Percentiles rank a stretch among this genome's conserved stretches.
Conservation (phyloP, 1,284 basidiomycete species). For the Ceratobasidium sp. region DNA sequence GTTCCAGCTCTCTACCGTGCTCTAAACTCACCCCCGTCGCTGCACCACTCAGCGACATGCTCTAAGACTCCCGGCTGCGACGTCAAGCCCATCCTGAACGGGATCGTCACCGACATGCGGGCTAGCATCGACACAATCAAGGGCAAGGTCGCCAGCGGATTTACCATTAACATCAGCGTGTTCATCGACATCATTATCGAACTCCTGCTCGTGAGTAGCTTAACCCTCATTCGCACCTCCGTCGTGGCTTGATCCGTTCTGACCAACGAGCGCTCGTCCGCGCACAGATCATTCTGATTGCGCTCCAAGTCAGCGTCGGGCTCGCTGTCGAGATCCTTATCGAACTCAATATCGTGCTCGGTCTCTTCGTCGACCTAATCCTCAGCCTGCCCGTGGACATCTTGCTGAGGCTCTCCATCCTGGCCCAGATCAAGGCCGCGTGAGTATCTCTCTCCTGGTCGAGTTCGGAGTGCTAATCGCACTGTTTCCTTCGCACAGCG, state of each 20-base stretch:
- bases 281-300: background rate
- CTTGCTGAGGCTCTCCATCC: background rate
- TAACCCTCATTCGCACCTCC: background rate
- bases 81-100: constrained; percentile 7
- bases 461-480: background rate
- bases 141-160: background rate
- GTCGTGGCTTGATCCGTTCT: background rate
- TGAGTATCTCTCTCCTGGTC: background rate
- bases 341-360: background rate
- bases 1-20: background rate
- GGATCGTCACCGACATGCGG: constrained; percentile 12
- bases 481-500: background rate
- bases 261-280: background rate
- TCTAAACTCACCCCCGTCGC: background rate
- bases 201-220: constrained; percentile 20
- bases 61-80: constrained; percentile 16
- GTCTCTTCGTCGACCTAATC: background rate
- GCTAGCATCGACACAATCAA: constrained; percentile 2
- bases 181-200: constrained; percentile 8
- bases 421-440: background rate
- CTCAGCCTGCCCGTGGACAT: background rate
- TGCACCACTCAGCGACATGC: background rate
- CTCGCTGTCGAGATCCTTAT: background rate
- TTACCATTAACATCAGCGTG: constrained; percentile 12
- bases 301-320: background rate